Evolutionary conservation across 2,329 filamentous ascomycete genomes (phyloP).

Genomic region (Zasmidium cellare): DNA sequence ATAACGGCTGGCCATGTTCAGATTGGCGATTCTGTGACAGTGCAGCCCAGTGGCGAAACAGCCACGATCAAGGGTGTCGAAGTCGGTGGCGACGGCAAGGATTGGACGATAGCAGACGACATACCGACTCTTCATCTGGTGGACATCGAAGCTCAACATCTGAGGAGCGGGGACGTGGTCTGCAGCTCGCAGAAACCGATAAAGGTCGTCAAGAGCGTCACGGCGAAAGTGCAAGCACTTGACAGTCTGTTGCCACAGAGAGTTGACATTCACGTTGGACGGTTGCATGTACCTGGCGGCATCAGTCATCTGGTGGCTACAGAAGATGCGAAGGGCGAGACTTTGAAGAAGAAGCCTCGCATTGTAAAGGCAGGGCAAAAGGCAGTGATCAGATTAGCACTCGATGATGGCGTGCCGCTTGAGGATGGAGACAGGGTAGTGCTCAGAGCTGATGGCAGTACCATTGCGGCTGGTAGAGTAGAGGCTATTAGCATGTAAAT

Average conservation of each 20-base stretch:
- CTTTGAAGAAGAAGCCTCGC: slow-evolving; percentile 79
- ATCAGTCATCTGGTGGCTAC: slow-evolving; percentile 71
- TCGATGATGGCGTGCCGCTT: slow-evolving; percentile 70
- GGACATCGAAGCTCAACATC: slow-evolving; percentile 76
- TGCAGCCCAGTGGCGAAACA: slow-evolving; percentile 78
- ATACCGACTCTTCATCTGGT: slow-evolving; percentile 81
- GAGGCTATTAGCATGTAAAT: too few relatives aligned
- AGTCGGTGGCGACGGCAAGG: slow-evolving; percentile 68
- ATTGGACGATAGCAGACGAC: slow-evolving; percentile 93
- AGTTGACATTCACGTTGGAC: slow-evolving; percentile 84
- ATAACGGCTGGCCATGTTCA: slow-evolving; percentile 84
- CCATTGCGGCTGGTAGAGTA: slow-evolving; percentile 73
- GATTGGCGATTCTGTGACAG: slow-evolving; percentile 74
- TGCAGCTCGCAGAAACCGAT: slow-evolving; percentile 66
- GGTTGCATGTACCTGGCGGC: slow-evolving; percentile 74
- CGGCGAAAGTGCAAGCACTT: slow-evolving; percentile 82
- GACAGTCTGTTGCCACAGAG: slow-evolving; percentile 86
- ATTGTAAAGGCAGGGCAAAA: slow-evolving; percentile 78
- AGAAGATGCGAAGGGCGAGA: slow-evolving; percentile 72
- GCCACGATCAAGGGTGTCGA: slow-evolving; percentile 81
- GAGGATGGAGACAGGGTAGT: slow-evolving; percentile 81
- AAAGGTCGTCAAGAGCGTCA: slow-evolving; percentile 70
- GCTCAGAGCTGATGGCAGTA: slow-evolving; percentile 75
- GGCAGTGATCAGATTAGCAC: slow-evolving; percentile 62
- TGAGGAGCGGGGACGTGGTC: slow-evolving; percentile 79